phyloP scores from a whole-genome alignment of 23 red algal genomes.

The Rhodosorus marinus region DNA sequence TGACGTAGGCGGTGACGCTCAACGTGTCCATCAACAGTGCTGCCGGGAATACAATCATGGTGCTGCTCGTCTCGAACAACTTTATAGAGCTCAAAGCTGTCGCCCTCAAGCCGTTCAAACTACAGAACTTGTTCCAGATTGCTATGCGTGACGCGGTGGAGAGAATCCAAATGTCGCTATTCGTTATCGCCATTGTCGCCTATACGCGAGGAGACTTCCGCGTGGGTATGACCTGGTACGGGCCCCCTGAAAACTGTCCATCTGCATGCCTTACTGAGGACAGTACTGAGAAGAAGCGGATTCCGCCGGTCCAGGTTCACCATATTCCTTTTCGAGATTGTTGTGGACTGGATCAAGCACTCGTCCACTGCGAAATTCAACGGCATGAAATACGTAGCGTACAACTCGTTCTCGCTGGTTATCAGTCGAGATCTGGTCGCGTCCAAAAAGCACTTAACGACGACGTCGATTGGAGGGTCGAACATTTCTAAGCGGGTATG shows the following conservation, averaged over 20 bases:
- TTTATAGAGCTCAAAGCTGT: slow-evolving; percentile 86
- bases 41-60: slow-evolving; percentile 66
- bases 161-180: slow-evolving; percentile 59
- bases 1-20: slow-evolving; percentile 60
- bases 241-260: neutral
- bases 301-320: slow-evolving; percentile 29
- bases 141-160: slow-evolving; percentile 66
- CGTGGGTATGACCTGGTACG: too few species aligned
- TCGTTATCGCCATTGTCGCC: slow-evolving; percentile 43
- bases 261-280: neutral
- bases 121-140: slow-evolving; percentile 72
- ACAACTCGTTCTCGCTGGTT: slow-evolving; percentile 52
- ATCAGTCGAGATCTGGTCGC: slow-evolving; percentile 29
- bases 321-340: slow-evolving; percentile 38
- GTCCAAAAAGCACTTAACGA: slow-evolving; percentile 11
- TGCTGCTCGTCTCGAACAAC: slow-evolving; percentile 73
- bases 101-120: slow-evolving; percentile 60
- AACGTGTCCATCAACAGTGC: slow-evolving; percentile 87
- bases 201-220: slow-evolving; percentile 37
- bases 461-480: slow-evolving; percentile 44
- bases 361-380: slow-evolving; percentile 86
- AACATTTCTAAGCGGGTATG: slow-evolving; percentile 36
- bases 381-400: slow-evolving; percentile 39
- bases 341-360: slow-evolving; percentile 91
- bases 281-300: slow-evolving; percentile 1